A percentile compares a stretch with the other conserved stretches of the same genome.
phyloP scores from a whole-genome alignment of 2,329 filamentous ascomycete species.

The Scedosporium boydii region DNA sequence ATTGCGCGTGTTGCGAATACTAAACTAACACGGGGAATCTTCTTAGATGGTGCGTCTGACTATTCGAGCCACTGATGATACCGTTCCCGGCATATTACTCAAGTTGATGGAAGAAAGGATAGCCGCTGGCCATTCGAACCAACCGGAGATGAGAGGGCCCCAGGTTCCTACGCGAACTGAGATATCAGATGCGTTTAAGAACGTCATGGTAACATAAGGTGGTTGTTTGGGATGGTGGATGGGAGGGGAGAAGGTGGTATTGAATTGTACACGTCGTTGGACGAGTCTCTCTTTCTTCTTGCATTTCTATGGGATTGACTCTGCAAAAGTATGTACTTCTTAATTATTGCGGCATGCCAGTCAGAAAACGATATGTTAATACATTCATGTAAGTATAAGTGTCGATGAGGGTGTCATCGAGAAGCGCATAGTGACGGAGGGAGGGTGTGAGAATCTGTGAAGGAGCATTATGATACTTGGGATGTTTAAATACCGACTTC shows the following conservation, averaged over 20 bases:
- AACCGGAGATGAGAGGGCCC: conserved; percentile 20
- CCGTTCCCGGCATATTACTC: conserved; percentile 68
- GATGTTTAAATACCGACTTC: too few relatives aligned
- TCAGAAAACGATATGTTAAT: not conserved
- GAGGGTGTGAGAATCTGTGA: too few relatives aligned
- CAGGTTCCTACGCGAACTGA: conserved; percentile 34
- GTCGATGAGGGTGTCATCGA: too few relatives aligned
- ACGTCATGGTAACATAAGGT: conserved; percentile 39
- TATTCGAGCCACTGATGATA: conserved; percentile 86
- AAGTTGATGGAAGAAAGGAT: conserved; percentile 83
- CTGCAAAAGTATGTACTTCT: not conserved
- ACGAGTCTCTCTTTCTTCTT: not conserved
- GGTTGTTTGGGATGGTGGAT: not conserved
- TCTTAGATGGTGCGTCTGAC: conserved; percentile 91
- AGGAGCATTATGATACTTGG: too few relatives aligned
- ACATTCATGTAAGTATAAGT: too few relatives aligned
- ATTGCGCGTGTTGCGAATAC: not conserved
- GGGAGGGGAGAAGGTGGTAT: not conserved
- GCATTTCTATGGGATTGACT: not conserved
- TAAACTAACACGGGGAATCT: conserved; percentile 14
- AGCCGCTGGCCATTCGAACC: conserved; percentile 39
- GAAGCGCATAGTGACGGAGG: too few relatives aligned
- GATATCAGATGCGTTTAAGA: conserved; percentile 46
- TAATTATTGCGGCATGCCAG: not conserved
- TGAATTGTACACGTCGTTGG: not conserved